Evolutionary conservation across 257 asterid genomes (phyloP).

Genomic region (Coffea eugenioides): DNA sequence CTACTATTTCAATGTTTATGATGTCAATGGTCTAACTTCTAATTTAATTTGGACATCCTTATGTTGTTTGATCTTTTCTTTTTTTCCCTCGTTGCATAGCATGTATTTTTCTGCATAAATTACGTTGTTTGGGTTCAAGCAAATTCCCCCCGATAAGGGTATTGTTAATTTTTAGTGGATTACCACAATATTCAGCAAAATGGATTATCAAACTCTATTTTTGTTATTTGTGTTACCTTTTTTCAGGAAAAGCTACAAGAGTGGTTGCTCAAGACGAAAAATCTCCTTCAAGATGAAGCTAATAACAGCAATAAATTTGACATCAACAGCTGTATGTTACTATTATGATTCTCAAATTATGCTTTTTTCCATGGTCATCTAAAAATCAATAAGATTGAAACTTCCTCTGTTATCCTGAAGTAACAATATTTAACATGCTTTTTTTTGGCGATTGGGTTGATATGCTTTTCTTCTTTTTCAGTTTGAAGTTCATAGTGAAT

Average conservation of each 20-base stretch:
- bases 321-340: slow-evolving; percentile 58
- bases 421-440: background rate
- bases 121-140: background rate
- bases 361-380: background rate
- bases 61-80: background rate
- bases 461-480: background rate
- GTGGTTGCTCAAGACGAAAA: slow-evolving; percentile 64
- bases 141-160: background rate
- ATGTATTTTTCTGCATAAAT: background rate
- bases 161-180: background rate
- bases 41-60: background rate
- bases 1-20: background rate
- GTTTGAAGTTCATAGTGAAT: background rate
- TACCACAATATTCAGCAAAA: background rate
- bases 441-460: background rate
- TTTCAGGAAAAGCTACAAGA: slow-evolving; percentile 88
- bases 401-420: background rate
- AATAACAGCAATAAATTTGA: slow-evolving; percentile 50
- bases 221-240: slow-evolving; percentile 14
- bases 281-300: slow-evolving; percentile 61
- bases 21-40: too few species aligned
- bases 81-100: background rate
- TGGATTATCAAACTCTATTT: background rate
- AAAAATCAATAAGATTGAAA: background rate
- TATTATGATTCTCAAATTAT: background rate